Conservation (phyloP, 2,329 filamentous ascomycete genomes). For the Onygena corvina region DNA sequence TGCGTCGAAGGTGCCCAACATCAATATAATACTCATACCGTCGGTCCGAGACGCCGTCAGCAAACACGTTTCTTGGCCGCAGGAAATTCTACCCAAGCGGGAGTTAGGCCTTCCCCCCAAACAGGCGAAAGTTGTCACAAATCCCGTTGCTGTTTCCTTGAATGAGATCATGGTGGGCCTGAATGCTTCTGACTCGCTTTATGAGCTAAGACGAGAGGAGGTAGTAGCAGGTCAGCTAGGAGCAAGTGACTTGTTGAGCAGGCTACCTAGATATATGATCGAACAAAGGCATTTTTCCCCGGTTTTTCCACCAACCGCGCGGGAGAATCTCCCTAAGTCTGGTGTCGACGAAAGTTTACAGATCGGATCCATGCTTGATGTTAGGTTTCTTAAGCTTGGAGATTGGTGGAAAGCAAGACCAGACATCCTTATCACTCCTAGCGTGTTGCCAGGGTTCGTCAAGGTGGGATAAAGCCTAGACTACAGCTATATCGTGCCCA, state of each 20-base stretch:
- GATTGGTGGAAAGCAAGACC: conserved; percentile 81
- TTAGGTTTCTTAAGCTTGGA: conserved; percentile 72
- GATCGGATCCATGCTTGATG: conserved; percentile 67
- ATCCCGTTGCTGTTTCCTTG: conserved; percentile 76
- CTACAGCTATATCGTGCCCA: background rate
- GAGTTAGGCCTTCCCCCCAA: conserved; percentile 65
- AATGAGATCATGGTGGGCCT: conserved; percentile 79
- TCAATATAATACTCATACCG: conserved; percentile 72
- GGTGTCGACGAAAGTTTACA: conserved; percentile 48
- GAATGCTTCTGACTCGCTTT: conserved; percentile 71
- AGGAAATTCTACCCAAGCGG: conserved; percentile 56
- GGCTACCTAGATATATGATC: conserved; percentile 66
- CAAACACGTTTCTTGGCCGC: conserved; percentile 79
- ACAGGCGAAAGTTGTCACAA: conserved; percentile 64
- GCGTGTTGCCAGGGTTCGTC: conserved; percentile 70
- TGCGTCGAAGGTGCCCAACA: conserved; percentile 55
- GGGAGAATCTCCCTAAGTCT: conserved; percentile 54
- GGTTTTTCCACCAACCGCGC: conserved; percentile 66
- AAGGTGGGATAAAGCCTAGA: conserved; percentile 63
- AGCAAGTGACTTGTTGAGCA: conserved; percentile 52
- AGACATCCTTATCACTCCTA: conserved; percentile 74
- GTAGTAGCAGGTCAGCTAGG: conserved; percentile 44
- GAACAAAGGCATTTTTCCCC: conserved; percentile 89
- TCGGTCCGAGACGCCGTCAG: conserved; percentile 70
- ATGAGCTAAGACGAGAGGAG: conserved; percentile 68